Base-by-base conservation (phyloP, 225 moss, liverwort and hornwort genomes). In the Pseudisothecium myosuroides region DNA sequence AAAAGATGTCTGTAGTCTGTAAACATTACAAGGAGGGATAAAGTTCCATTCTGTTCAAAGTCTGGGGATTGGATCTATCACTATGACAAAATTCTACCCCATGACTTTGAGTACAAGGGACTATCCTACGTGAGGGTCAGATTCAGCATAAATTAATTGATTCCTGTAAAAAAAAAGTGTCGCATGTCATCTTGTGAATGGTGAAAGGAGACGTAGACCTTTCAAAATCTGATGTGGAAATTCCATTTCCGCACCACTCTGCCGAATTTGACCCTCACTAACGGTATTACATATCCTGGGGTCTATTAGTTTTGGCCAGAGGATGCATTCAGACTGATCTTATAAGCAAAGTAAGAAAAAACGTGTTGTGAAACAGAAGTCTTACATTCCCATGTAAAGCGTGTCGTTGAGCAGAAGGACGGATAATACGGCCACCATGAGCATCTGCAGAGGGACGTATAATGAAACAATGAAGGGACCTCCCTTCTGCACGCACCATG, bases 401-500 rank as follows among this genome's bases (percentile, higher is more conserved):
- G 95, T 94, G 87, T 98, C 97, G 56, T 94, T 89, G 52, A 98
- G 93, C 47, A 98, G 54, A 32, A 96, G 63, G 11, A 97, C 94
- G 12, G 96, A 96, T 5, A 97, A 82, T 54, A 93, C 55, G 34
- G 96, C 94, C 91, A 96, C 96, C 79, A 98, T 90, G 89, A 97
- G 91, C 82, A 96, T 94, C 85, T 96, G 97, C 60, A 96, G 84
- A 61, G 98, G 98, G 22, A 95, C 94, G 89, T 97, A 98, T 2
- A 96, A 91, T 11, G 97, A 95, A 32, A 96, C 97, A 21, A 98
- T 94, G 84, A 98, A 94, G 22, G 97, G 98, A 47, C 98, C 97
- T 59, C 96, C 96, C 89, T 94, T 95, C 54, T 95, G 95, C 43
- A 98, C 96, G 27, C 95, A 97, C 98, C 98, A 97, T 7, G 96